Percentiles rank a stretch among this genome's conserved stretches.
These are phyloP conservation scores for Paradendryphiella salina DNA, from an alignment of 2,329 filamentous ascomycete species.

Conservation along the genomic window DNA sequence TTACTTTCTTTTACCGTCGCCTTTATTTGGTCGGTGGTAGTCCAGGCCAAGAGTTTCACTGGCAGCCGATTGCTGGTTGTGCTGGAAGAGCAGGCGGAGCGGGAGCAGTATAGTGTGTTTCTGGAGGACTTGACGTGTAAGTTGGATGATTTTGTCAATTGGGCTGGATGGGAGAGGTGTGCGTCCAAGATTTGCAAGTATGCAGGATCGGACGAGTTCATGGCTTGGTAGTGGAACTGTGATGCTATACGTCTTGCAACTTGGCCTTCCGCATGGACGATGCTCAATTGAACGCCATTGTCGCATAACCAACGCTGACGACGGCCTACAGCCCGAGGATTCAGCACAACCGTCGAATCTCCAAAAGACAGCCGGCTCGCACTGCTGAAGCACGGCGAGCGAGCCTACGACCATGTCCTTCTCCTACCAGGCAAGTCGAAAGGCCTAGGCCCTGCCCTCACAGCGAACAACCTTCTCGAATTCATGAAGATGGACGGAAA, in stretches of 20 bases:
- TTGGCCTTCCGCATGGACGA: conserved; percentile 4
- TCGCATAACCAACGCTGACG: conserved; percentile 9
- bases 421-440: conserved; percentile 89
- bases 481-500: conserved; percentile 93
- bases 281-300: conserved; percentile 1
- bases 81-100: conserved; percentile 79
- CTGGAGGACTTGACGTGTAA: conserved; percentile 71
- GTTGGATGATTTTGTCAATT: conserved; percentile 26
- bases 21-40: conserved; percentile 66
- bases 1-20: conserved; percentile 67
- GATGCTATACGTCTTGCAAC: conserved; percentile 17
- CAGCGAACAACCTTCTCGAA: conserved; percentile 81
- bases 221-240: background rate
- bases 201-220: background rate
- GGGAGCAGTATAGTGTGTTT: conserved; percentile 81
- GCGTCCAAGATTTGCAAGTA: background rate
- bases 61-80: conserved; percentile 84
- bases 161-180: background rate
- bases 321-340: conserved; percentile 70
- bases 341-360: conserved; percentile 76
- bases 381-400: conserved; percentile 84
- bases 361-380: conserved; percentile 58
- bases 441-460: conserved; percentile 86
- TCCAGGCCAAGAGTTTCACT: conserved; percentile 75
- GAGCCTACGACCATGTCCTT: conserved; percentile 86